These are phyloP conservation scores for Clavispora carvajalis DNA, from an alignment of 805 yeast species.

Conservation along the genomic window DNA sequence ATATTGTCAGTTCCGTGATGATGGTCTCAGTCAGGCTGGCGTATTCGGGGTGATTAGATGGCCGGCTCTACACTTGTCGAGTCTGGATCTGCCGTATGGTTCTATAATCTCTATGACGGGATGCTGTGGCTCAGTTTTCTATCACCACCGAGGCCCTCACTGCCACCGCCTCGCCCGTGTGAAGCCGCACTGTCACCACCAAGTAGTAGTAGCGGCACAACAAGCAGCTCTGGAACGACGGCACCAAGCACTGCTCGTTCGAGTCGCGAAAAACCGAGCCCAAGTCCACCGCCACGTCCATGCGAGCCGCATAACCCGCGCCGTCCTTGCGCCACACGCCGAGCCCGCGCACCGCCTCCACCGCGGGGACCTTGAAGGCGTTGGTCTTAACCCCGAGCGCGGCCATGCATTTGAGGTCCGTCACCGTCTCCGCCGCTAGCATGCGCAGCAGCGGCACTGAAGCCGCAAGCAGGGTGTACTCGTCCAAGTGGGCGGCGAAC, in stretches of 20 bases:
- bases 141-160: conserved; percentile 19
- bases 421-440: conserved; percentile 16
- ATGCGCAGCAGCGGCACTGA: conserved; percentile 16
- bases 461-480: conserved; percentile 13
- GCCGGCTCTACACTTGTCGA: no score
- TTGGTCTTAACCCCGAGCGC: conserved; percentile 19
- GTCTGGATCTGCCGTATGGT: no score
- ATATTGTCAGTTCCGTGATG: no score
- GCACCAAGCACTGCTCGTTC: conserved; percentile 14
- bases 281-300: conserved; percentile 3
- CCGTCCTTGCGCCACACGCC: conserved; percentile 7
- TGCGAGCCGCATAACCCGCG: conserved; percentile 1
- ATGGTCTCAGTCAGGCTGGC: no score
- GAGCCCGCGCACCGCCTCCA: conserved; percentile 9
- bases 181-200: conserved; percentile 14
- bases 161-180: conserved; percentile 15
- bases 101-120: no score
- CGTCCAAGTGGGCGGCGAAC: conserved; percentile 16
- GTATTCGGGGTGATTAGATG: no score
- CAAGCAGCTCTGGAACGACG: conserved; percentile 26
- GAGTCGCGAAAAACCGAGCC: neutral
- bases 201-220: conserved; percentile 23
- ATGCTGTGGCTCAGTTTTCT: conserved; percentile 4
- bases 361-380: conserved; percentile 14
- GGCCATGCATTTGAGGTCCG: conserved; percentile 25